Conservation (phyloP, 495 filamentous ascomycete species). For the Astrothelium subdiscretum region DNA sequence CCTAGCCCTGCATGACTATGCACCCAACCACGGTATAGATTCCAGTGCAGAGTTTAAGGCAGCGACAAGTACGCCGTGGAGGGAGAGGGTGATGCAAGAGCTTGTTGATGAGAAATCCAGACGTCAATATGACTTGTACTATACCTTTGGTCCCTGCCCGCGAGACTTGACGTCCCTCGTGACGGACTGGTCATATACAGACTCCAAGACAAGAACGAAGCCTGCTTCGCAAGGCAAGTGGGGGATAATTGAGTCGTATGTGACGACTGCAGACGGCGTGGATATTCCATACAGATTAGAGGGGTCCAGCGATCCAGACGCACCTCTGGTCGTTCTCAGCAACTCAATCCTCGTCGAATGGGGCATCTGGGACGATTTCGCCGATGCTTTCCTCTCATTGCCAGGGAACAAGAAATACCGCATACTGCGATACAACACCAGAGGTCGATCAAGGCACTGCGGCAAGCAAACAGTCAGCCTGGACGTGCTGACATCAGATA, state of each 20-base stretch:
- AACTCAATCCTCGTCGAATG: slow-evolving; percentile 65
- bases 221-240: slow-evolving; percentile 30
- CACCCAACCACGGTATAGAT: slow-evolving; percentile 48
- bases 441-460: slow-evolving; percentile 41
- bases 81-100: slow-evolving; percentile 41
- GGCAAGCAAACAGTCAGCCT: slow-evolving; percentile 44
- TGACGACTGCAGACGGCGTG: slow-evolving; percentile 57
- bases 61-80: slow-evolving; percentile 46
- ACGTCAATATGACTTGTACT: slow-evolving; percentile 57
- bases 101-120: slow-evolving; percentile 43
- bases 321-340: slow-evolving; percentile 57
- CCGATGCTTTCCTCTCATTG: slow-evolving; percentile 47
- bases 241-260: slow-evolving; percentile 49
- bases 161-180: slow-evolving; percentile 47
- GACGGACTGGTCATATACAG: slow-evolving; percentile 39
- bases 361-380: slow-evolving; percentile 67
- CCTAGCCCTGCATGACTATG: slow-evolving; percentile 60
- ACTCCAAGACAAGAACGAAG: slow-evolving; percentile 40
- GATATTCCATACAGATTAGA: slow-evolving; percentile 61
- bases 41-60: slow-evolving; percentile 50
- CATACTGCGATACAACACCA: slow-evolving; percentile 58
- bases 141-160: slow-evolving; percentile 63
- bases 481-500: slow-evolving; percentile 54
- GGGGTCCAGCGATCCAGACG: slow-evolving; percentile 50
- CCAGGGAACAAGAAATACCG: slow-evolving; percentile 50